Percentiles rank a stretch among this genome's conserved stretches.
Evolutionary conservation across 371 early-diverging fungal genomes (phyloP).

Genomic region (Mucor lusitanicus): DNA sequence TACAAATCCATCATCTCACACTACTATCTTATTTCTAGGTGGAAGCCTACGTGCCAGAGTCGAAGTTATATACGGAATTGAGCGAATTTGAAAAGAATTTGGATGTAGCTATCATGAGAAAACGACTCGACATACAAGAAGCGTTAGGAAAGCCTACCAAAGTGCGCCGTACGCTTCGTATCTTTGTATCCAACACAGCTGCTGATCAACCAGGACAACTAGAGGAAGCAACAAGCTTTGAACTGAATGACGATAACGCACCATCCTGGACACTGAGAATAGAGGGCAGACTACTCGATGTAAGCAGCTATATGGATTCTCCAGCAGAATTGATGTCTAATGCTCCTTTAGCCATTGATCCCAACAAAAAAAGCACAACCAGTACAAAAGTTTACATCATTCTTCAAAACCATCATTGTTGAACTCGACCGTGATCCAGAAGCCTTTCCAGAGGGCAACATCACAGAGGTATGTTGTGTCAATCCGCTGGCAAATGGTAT

Average conservation of each 20-base stretch:
- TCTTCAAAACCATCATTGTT: conserved; percentile 80
- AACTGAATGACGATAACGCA: conserved; percentile 53
- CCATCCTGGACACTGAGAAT: conserved; percentile 94
- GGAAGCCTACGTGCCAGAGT: conserved; percentile 90
- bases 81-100: conserved; percentile 84
- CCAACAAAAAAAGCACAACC: conserved; percentile 64
- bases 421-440: conserved; percentile 82
- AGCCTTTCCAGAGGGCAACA: conserved; percentile 70
- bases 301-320: conserved; percentile 6
- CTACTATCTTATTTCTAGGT: conserved; percentile 50
- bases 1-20: neutral
- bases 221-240: conserved; percentile 50
- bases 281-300: conserved; percentile 88
- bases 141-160: conserved; percentile 73
- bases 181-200: conserved; percentile 89
- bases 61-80: conserved; percentile 82
- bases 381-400: conserved; percentile 83
- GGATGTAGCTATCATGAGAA: conserved; percentile 86
- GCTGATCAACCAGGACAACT: conserved; percentile 66
- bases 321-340: neutral
- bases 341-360: conserved; percentile 47
- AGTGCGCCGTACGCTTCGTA: conserved; percentile 81
- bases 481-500: neutral
- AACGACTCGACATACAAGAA: conserved; percentile 88
- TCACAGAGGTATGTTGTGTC: conserved; percentile 60